Evolutionary conservation across 2,329 filamentous ascomycete genomes (phyloP), one percentile per base, ranked within the genome.

Genomic region (Botrytis deweyae): DNA sequence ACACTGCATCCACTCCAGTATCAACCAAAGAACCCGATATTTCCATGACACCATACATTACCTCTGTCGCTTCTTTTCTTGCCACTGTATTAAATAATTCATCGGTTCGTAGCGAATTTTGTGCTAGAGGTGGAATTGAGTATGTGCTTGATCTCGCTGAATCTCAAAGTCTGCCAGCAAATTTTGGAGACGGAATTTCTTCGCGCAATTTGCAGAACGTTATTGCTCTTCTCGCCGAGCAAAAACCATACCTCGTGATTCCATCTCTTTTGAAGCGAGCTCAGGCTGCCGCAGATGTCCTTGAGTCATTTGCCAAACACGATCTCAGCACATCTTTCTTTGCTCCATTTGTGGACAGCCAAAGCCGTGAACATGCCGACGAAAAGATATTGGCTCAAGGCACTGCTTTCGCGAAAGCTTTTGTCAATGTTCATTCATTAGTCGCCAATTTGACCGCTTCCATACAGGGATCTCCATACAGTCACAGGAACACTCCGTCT

Each of bases 111-210:
- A 75, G 77, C 29, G 87, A 88, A 38, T 95, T 98, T 79, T 90
- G 96, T 76, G 89, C 92, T 72, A 88, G 88, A 68, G 93, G 94
- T 73, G 96, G 94, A 10, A 90, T 95, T 38, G 94, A 98, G 81
- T 87, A 92, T 69, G 86, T 98, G 33, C 86, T 99, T 72, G 94
- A 98, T 80, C 89, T 98, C 72, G 92, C 92, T 59, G 93, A 92
- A 72, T 89, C 95, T 44, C 92, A 94, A 8, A 95, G 93, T 81
- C 86, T 98, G 65, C 90, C 93, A 1, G 90, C 90, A 78, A 88
- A 93, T 79, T 91, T 93, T 79, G 88, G 90, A 58, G 90, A 92
- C 59, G 88, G 88, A 9, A 84, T 87, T 70, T 89, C 92, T 6
- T 91, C 91, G 73, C 88, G 91, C 74, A 90, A 92, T 74, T 86